These are phyloP conservation scores for Fomitopsis pulvina DNA, from an alignment of 768 basidiomycete species.

Conservation along the genomic window DNA sequence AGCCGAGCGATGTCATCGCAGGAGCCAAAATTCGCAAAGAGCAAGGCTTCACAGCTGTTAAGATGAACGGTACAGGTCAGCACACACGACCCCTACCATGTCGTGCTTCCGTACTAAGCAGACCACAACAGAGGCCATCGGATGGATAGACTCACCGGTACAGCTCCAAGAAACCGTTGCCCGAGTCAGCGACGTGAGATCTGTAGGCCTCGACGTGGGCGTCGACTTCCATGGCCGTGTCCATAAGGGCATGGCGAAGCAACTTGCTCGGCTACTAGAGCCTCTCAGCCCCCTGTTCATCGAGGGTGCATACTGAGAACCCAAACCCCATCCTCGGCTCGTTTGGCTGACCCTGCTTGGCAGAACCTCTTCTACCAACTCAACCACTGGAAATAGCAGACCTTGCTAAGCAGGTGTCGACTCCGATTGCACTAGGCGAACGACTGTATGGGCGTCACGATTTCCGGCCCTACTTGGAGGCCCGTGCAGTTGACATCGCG, in stretches of 20 bases:
- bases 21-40: constrained; percentile 47
- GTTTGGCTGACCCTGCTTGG: neutral
- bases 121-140: constrained; percentile 15
- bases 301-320: constrained; percentile 37
- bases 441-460: constrained; percentile 57
- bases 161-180: constrained; percentile 43
- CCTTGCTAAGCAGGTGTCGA: constrained; percentile 44
- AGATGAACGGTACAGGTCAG: constrained; percentile 63
- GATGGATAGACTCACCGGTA: constrained; percentile 53
- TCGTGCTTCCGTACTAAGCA: too few relatives aligned
- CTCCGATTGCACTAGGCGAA: constrained; percentile 60
- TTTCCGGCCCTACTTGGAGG: constrained; percentile 59
- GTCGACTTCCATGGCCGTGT: constrained; percentile 67
- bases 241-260: constrained; percentile 65
- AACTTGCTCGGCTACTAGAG: constrained; percentile 55
- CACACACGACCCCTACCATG: neutral
- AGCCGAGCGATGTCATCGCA: constrained; percentile 39
- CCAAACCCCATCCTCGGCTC: neutral
- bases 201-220: constrained; percentile 56
- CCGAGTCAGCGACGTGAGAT: constrained; percentile 37
- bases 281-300: constrained; percentile 58
- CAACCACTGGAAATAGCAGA: constrained; percentile 59
- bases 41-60: constrained; percentile 64
- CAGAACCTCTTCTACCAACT: constrained; percentile 53
- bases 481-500: constrained; percentile 57